A percentile compares a stretch with the other conserved stretches of the same genome.
Conservation (phyloP, 2,329 filamentous ascomycete species). For the Septoria linicola region DNA sequence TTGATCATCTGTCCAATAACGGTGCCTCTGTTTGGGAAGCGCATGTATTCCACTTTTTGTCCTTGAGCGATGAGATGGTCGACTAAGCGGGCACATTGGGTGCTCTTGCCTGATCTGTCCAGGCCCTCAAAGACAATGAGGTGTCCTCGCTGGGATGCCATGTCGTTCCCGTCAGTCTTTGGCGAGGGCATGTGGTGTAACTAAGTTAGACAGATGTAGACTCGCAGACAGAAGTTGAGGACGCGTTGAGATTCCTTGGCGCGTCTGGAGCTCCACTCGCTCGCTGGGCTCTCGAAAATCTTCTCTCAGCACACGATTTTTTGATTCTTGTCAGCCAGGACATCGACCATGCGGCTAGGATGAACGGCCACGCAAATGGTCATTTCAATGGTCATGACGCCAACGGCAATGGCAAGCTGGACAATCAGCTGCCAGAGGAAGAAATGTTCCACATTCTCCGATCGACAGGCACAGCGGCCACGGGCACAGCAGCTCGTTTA, state of each 20-base stretch:
- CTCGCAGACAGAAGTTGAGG: neutral
- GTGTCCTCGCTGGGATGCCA: conserved; percentile 52
- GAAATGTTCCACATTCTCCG: conserved; percentile 51
- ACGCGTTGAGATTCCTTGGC: conserved; percentile 9
- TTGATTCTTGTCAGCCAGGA: too few species aligned
- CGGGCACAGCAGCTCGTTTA: conserved; percentile 57
- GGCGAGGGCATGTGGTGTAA: neutral
- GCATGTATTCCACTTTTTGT: conserved; percentile 56
- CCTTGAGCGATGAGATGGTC: conserved; percentile 53
- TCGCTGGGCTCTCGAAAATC: neutral
- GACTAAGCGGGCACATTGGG: conserved; percentile 72
- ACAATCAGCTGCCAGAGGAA: conserved; percentile 21
- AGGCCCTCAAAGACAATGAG: conserved; percentile 85
- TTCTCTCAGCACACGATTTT: neutral
- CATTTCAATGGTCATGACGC: conserved; percentile 13
- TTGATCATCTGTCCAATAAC: conserved; percentile 87
- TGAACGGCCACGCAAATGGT: conserved; percentile 15
- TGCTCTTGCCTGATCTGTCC: conserved; percentile 88
- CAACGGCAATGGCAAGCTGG: conserved; percentile 8
- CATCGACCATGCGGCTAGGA: neutral
- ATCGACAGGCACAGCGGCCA: conserved; percentile 32
- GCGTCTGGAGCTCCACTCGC: conserved; percentile 8
- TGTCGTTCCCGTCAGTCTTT: neutral
- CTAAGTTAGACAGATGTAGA: too few species aligned
- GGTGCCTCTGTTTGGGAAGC: conserved; percentile 77